Percentiles rank a stretch among this genome's conserved stretches.
Evolutionary conservation across 805 yeast species (phyloP).

Genomic region (Candida morakotiae): DNA sequence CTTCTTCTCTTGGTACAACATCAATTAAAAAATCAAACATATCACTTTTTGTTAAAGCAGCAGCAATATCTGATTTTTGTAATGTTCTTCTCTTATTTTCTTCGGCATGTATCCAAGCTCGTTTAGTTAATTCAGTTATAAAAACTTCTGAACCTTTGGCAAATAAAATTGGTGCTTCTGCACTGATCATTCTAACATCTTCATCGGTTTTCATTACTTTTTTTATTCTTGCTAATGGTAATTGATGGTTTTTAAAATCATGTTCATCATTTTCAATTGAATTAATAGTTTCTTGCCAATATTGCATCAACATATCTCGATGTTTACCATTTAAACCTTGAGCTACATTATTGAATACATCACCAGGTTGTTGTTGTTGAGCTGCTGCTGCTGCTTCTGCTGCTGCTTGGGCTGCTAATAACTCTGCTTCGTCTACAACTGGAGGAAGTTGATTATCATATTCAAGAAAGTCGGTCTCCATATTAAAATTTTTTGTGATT

Average conservation of each 20-base stretch:
- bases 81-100: constrained; percentile 91
- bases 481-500: not conserved
- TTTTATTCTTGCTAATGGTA: constrained; percentile 93
- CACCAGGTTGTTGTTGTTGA: constrained; percentile 47
- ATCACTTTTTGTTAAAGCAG: constrained; percentile 89
- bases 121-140: constrained; percentile 94
- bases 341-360: constrained; percentile 84
- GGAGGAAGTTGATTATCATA: constrained; percentile 5
- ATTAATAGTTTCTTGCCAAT: constrained; percentile 96
- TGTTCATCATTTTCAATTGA: constrained; percentile 84
- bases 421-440: constrained; percentile 39
- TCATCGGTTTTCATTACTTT: constrained; percentile 98
- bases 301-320: constrained; percentile 86
- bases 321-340: constrained; percentile 84
- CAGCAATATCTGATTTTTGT: constrained; percentile 92
- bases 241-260: constrained; percentile 89
- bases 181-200: constrained; percentile 95
- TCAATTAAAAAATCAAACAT: constrained; percentile 97
- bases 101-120: constrained; percentile 99
- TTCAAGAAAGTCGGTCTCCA: constrained; percentile 7
- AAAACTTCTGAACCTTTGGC: constrained; percentile 98
- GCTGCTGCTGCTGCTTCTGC: constrained; percentile 45
- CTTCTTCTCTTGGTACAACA: constrained; percentile 89
- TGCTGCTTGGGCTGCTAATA: constrained; percentile 43
- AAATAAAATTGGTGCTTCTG: constrained; percentile 95